Base-by-base conservation (phyloP, 495 filamentous ascomycete species). In the Hyaloscypha hepaticicola region DNA sequence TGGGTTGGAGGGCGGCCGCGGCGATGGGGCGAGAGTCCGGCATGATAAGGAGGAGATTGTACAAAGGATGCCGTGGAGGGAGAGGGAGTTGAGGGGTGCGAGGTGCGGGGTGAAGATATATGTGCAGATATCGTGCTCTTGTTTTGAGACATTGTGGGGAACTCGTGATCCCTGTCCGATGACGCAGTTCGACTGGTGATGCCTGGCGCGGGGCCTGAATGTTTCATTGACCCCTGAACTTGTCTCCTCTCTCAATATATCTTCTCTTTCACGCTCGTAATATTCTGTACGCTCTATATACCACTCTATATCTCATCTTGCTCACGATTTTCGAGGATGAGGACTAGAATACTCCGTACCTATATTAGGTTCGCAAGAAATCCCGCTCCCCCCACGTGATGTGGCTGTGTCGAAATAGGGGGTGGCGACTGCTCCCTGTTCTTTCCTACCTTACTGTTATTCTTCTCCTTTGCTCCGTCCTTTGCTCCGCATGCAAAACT, bases 1-100 rank as follows among this genome's bases (percentile, higher is more conserved):
- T 67, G 22, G 64, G 70, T 11, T 33, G 61, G 38, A 67, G 41
- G 24, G 58, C 51, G 8, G 41, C 33, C 5, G 49, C 29, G 14
- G n/a, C 21, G 26, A 22, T n/a, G 11, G 41, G 38, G 6, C 26
- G 34, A n/a, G 22, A 1, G n/a, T 22, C n/a, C 7, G 60, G 60
- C 60, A 62, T 55, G 31, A 24, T 48, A 25, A 22, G 48, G 21
- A 33, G 31, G 5, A 12, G n/a, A 25, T 24, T 9, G 50, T 25
- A 27, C 9, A 12, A 25, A 12, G 5, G 19, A 45, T 14, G 38
- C 9, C 1, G 50, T 53, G 21, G 50, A 11, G 21, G 50, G 25
- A 53, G 0, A 25, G 21, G 50, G 19, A 45, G 38, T 45, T 45
- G 38, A 53, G 50, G 3, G 7, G 48, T 33, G 8, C 0, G 48